Base-by-base conservation (phyloP, 768 basidiomycete genomes). In the Lactifluus volemus region DNA sequence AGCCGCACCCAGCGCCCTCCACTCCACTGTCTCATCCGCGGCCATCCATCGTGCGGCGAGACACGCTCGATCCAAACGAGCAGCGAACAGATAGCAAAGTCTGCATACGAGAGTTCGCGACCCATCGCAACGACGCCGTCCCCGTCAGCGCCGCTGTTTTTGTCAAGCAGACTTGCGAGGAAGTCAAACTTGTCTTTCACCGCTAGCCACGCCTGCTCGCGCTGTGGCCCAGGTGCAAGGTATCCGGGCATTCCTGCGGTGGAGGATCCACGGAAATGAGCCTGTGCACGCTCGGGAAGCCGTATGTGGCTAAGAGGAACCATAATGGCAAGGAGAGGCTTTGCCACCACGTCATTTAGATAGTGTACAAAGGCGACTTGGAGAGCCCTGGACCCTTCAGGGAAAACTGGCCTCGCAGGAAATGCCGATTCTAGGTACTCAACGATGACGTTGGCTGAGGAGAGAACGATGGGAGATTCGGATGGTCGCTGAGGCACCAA, bases 61-160 rank as follows among this genome's bases (percentile, higher is more conserved):
- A 89, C 81, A 51, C 81, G 76, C 69, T 88, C 83, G 45, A 89
- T 84, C 86, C 86, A 90, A 49, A 89, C 79, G 45, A 89, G 71
- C 17, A 86, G 79, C 0, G 88, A 81, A 65, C 85, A 87, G 21
- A 90, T 71, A 5, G 85, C 82, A 68, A 89, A 89, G 65, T 89
- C 88, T 2, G 85, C 85, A 65, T 88, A 88, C 10, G 81, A 82
- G 53, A 88, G 76, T 19, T 86, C 83, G 39, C 77, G 74, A 4
- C 87, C 88, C 78, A 83, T 83, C 15, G 74, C 81, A 38, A 88
- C 84, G 10, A 81, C 73, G 2, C 84, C 84, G 63, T 86, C 83
- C 4, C 83, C 81, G 55, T 87, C 85, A n/a, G 63, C 61, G 21
- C 78, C 77, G 6, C 70, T 64, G 63, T 88, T 88, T 72, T 85